These are phyloP conservation scores for Juglanconis juglandina DNA, from an alignment of 2,329 filamentous ascomycete genomes.

Conservation along the genomic window DNA sequence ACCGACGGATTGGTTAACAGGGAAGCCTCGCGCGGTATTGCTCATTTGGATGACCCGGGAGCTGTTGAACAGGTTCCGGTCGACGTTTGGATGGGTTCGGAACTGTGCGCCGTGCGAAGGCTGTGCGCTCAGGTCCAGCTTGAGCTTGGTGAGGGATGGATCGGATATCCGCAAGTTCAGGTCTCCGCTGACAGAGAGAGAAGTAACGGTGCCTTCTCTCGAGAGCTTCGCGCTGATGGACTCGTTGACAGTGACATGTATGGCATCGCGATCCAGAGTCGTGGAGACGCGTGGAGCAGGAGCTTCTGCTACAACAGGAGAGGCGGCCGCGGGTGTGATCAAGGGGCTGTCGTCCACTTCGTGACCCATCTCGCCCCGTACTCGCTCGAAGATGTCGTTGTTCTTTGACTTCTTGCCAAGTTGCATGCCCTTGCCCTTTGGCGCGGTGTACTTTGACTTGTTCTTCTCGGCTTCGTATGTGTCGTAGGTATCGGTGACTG, in stretches of 20 bases:
- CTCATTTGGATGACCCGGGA: constrained; percentile 85
- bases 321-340: constrained; percentile 51
- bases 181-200: constrained; percentile 86
- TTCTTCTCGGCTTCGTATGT: constrained; percentile 97
- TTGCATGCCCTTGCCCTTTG: constrained; percentile 97
- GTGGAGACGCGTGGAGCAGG: constrained; percentile 58
- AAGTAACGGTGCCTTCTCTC: constrained; percentile 81
- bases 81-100: constrained; percentile 94
- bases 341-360: constrained; percentile 77
- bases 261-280: constrained; percentile 73
- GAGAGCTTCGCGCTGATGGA: constrained; percentile 86
- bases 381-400: constrained; percentile 94
- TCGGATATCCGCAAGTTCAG: constrained; percentile 88
- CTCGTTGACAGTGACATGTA: constrained; percentile 86
- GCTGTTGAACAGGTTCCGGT: constrained; percentile 80
- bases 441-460: constrained; percentile 74
- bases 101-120: constrained; percentile 84
- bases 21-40: constrained; percentile 84
- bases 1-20: constrained; percentile 87
- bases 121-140: constrained; percentile 73
- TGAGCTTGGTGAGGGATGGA: constrained; percentile 84
- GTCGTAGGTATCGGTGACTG: constrained; percentile 80
- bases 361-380: constrained; percentile 84
- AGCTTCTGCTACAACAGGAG: constrained; percentile 50
- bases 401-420: constrained; percentile 98